Percentiles rank a stretch among this genome's conserved stretches.
Conservation (phyloP, 106 monocot species). For the Platanthera guangdongensis region DNA sequence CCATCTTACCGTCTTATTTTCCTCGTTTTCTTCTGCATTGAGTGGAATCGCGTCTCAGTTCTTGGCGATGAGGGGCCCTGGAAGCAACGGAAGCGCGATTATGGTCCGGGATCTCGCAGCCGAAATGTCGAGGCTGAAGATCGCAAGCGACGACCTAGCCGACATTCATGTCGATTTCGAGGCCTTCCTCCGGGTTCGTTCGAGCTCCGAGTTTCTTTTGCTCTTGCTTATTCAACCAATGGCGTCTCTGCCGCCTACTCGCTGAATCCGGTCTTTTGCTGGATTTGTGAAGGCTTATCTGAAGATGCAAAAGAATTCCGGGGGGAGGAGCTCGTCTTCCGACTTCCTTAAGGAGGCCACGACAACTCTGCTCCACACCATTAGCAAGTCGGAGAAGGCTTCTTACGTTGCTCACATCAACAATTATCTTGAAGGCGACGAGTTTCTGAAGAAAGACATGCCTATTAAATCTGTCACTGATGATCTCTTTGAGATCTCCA, state of each 20-base stretch:
- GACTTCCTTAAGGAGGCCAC: slow-evolving; percentile 36
- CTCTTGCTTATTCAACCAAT: background rate
- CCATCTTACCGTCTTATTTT: background rate
- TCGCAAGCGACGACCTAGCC: slow-evolving; percentile 30
- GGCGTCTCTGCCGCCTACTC: background rate
- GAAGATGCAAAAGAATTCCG: slow-evolving; percentile 24
- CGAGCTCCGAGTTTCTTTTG: too few species aligned
- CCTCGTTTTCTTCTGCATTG: background rate
- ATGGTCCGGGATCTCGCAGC: slow-evolving; percentile 32
- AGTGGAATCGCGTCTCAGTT: slow-evolving; percentile 17
- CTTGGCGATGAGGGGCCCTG: slow-evolving; percentile 21
- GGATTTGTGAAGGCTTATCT: slow-evolving; percentile 19
- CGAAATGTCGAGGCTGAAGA: slow-evolving; percentile 45
- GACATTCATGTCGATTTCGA: slow-evolving; percentile 56
- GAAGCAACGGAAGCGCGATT: slow-evolving; percentile 6
- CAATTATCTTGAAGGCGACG: slow-evolving; percentile 25
- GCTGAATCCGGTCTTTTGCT: background rate
- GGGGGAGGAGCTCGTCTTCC: slow-evolving; percentile 18
- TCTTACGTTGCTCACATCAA: slow-evolving; percentile 38
- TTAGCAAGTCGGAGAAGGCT: slow-evolving; percentile 39
- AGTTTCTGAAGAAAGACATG: slow-evolving; percentile 21
- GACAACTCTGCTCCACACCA: slow-evolving; percentile 32
- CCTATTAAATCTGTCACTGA: slow-evolving; percentile 25
- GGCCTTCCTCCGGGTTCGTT: slow-evolving; percentile 55
- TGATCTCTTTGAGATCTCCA: slow-evolving; percentile 34